A percentile compares a stretch with the other conserved stretches of the same genome.
These are phyloP conservation scores for Diutina sp. DNA, from an alignment of 1,139 yeast genomes.

Conservation along the genomic window DNA sequence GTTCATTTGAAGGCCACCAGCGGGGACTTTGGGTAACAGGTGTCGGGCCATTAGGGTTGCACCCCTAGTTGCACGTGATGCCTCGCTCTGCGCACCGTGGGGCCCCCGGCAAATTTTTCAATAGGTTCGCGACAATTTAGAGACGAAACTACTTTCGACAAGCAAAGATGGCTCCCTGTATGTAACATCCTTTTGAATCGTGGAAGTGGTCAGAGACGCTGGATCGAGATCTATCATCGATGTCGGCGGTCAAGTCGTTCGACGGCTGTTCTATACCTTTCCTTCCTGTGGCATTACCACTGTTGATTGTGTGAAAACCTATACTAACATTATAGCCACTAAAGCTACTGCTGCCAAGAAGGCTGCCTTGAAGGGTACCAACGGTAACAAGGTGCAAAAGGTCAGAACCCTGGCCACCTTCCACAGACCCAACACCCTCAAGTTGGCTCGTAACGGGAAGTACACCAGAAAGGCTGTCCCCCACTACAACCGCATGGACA, in stretches of 20 bases:
- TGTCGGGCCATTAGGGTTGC: neutral
- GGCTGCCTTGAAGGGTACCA: conserved; percentile 97
- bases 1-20: too few species aligned
- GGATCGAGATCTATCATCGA: neutral
- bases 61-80: neutral
- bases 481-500: conserved; percentile 94
- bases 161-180: conserved; percentile 10
- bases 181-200: conserved; percentile 4
- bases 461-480: conserved; percentile 95
- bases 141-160: conserved; percentile 2
- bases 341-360: conserved; percentile 98
- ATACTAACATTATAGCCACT: conserved; percentile 21
- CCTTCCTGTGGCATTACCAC: neutral
- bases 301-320: neutral
- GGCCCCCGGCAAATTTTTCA: conserved; percentile 7
- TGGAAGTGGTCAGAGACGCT: neutral
- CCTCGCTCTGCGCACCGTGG: conserved; percentile 3
- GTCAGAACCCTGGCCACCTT: conserved; percentile 92
- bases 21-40: neutral
- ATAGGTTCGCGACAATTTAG: neutral
- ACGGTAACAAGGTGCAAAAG: conserved; percentile 82
- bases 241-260: neutral
- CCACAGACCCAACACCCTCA: conserved; percentile 96
- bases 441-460: conserved; percentile 88
- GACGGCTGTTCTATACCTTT: neutral